These are phyloP conservation scores for Amanita pallidorosea DNA, from an alignment of 768 basidiomycete species.

Conservation along the genomic window DNA sequence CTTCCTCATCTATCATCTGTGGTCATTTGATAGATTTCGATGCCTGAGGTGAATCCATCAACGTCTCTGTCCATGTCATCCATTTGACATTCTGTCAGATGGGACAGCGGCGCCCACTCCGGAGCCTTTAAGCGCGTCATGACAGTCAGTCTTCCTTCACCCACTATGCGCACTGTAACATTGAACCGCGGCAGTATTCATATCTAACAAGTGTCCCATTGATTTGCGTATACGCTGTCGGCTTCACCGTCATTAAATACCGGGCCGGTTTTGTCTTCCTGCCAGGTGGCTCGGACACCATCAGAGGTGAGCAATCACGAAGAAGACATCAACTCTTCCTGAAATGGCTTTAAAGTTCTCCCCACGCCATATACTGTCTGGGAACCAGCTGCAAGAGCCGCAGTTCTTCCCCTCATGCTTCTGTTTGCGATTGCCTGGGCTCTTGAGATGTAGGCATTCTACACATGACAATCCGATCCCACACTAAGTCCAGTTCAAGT, in stretches of 20 bases:
- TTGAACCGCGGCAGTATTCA: constrained; percentile 42
- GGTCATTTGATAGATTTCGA: constrained; percentile 72
- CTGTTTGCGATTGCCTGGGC: constrained; percentile 59
- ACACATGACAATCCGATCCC: not conserved
- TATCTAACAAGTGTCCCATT: constrained; percentile 58
- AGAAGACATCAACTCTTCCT: not conserved
- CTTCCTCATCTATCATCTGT: constrained; percentile 66
- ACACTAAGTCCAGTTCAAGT: constrained; percentile 23
- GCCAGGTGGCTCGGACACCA: constrained; percentile 25
- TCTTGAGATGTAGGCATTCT: constrained; percentile 54
- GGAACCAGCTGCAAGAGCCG: constrained; percentile 29
- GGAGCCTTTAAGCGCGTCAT: constrained; percentile 81
- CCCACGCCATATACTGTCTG: constrained; percentile 57
- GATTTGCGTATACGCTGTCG: constrained; percentile 44
- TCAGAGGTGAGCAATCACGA: constrained; percentile 25
- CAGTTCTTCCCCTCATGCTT: constrained; percentile 58
- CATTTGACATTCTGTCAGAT: constrained; percentile 26
- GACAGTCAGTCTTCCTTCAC: constrained; percentile 43
- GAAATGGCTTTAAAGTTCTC: constrained; percentile 30
- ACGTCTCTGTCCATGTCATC: not conserved
- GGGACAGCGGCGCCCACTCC: constrained; percentile 54
- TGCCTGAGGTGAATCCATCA: constrained; percentile 44
- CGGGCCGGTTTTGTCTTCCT: constrained; percentile 45
- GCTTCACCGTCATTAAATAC: constrained; percentile 68
- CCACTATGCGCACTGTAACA: not conserved